Base-by-base conservation (phyloP, 177 flowering plant species). In the Vitis hybrid region DNA sequence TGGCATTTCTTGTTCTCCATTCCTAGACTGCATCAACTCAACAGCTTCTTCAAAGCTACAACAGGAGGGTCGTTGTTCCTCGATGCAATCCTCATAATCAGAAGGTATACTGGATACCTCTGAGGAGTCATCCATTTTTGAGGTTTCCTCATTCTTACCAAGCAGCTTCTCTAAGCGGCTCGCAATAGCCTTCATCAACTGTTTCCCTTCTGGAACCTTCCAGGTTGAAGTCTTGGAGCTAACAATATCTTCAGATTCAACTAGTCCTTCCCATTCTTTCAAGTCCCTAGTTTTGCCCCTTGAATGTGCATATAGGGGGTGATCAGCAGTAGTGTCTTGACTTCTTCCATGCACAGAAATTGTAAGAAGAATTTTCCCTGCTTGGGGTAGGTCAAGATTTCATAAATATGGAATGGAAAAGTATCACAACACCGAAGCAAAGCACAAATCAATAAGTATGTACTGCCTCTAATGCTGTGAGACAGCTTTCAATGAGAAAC, bases 331-430 rank as follows among this genome's bases (percentile, higher is more conserved):
- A 62, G 64, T 55, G n/a, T 71, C 75, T 15, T 80, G 68, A 60
- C 67, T 75, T 80, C 80, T 85, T 68, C 91, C 90, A 65, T 80
- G 84, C 60, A 91, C 68, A 50, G 90, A 88, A 14, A 87, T 65
- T 17, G 83, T 74, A 14, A 93, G 84, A 71, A 91, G 90, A 79
- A 91, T 74, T 71, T 87, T 88, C 56, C 94, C 98, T 91, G 79
- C 78, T 85, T 59, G 32, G 14, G 57, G 21, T 26, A 23, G 49
- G 2, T 13, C 26, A 62, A 55, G 34, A 65, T 39, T 32, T 54
- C 2, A 54, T 54, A 15, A 14, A 54, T 54, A 13, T 54, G 6
- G 56, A 54, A 54, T 17, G 26, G 4, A 54, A 5, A 13, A 54
- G 17, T 14, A 15, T 54, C 56, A 1, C 17, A 26, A 26, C 26